Evolutionary conservation across 106 monocot genomes (phyloP), one percentile per base, ranked within the genome.

Genomic region (Apostasia ramifera): DNA sequence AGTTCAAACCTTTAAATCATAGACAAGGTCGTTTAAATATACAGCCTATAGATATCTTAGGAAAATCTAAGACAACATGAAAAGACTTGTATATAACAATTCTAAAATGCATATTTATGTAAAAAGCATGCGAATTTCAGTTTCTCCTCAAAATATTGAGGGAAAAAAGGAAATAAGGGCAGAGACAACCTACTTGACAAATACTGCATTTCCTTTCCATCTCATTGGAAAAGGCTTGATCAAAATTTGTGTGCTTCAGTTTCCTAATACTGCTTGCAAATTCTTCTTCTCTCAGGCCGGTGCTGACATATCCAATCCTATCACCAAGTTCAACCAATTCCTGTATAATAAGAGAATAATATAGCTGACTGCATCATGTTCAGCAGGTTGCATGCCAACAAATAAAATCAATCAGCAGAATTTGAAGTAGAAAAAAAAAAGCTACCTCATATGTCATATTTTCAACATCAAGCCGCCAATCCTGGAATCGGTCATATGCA

Each of bases 281-380:
- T 61, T 94, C 87, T 48, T 94, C 94, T 74, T 94, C 90, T 43
- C 79, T 79, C 73, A 94, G 75, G 3, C 94, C 94, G 7, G 94
- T 90, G 80, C 76, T 94, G 10, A 94, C 90, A 71, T 90, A 78
- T 2, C 94, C 94, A 52, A 94, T 94, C 67, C 61, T 90, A 3
- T 94, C 94, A 38, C 74, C 86, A 37, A 94, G 76, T 53, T 90
- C 94, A 12, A 94, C 84, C 81, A 94, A 70, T 56, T 94, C 94
- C 94, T 94, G 74, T 37, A 61, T 42, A 64, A 63, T 2, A 47
- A 3, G 65, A 66, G 54, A 65, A 45, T 9, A 41, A 39, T 44
- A 10, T 43, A 8, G 50, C 50, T 5, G 50, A 8, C 8, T 5
- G 8, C 50, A 50, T 5, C 4, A 50, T 8, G 40, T 26, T 26